Percentiles rank a stretch among this genome's conserved stretches.
phyloP scores from a whole-genome alignment of 2,329 filamentous ascomycete genomes.

The Falciphora oryzae region DNA sequence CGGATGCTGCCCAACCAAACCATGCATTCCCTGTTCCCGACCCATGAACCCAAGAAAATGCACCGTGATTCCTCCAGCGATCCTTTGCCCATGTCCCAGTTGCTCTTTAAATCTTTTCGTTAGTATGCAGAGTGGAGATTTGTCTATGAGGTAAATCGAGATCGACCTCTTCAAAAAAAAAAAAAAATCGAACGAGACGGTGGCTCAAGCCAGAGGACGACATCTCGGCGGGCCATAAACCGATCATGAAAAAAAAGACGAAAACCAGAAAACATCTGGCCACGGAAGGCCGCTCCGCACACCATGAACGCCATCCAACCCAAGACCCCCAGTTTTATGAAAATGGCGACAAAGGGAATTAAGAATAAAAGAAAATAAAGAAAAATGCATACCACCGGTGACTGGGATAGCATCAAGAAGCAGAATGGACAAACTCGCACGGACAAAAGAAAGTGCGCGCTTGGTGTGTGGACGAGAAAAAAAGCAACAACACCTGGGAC shows the following conservation, averaged over 20 bases:
- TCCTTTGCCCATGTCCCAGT: constrained; percentile 2
- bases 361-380: constrained; percentile 1
- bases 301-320: constrained; percentile 1
- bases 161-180: neutral
- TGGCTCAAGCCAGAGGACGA: neutral
- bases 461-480: neutral
- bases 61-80: neutral
- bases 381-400: neutral
- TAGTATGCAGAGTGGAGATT: constrained; percentile 43
- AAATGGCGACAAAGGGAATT: neutral
- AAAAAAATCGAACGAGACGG: neutral
- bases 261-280: neutral
- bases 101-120: constrained; percentile 15
- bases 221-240: neutral
- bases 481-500: neutral
- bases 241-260: neutral
- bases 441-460: constrained; percentile 10
- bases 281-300: neutral
- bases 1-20: neutral
- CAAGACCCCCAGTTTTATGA: neutral
- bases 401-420: neutral
- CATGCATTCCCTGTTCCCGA: neutral
- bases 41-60: constrained; percentile 1
- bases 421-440: neutral
- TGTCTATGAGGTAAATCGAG: constrained; percentile 33